Percentiles rank a stretch among this genome's conserved stretches.
These are phyloP conservation scores for Aegilops sharonensis DNA, from an alignment of 176 grass and related monocot species.

Conservation along the genomic window DNA sequence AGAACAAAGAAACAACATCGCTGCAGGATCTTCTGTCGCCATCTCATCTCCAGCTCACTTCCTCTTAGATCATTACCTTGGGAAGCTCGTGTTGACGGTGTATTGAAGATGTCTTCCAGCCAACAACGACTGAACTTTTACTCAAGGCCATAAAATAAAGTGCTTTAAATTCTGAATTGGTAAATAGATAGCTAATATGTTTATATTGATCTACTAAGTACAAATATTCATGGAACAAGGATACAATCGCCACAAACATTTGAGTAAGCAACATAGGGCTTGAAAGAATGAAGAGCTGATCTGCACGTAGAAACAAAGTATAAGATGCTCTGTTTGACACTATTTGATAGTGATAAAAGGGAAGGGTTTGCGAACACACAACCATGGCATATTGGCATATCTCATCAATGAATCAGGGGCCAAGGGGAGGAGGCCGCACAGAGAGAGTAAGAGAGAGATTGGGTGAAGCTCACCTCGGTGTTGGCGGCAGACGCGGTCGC, in stretches of 20 bases:
- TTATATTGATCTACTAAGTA: constrained; percentile 9
- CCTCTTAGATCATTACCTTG: constrained; percentile 57
- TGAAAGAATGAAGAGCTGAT: constrained; percentile 83
- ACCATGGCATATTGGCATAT: too few relatives aligned
- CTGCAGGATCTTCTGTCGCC: too few relatives aligned
- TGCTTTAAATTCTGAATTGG: constrained; percentile 11
- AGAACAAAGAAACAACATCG: too few relatives aligned
- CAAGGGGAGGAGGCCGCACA: too few relatives aligned
- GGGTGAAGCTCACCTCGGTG: too few relatives aligned
- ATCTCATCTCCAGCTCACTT: too few relatives aligned
- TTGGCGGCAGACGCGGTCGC: too few relatives aligned
- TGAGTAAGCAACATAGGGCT: constrained; percentile 70
- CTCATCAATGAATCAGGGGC: too few relatives aligned
- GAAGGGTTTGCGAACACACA: too few relatives aligned
- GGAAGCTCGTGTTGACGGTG: constrained; percentile 74
- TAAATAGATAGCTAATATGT: constrained; percentile 13
- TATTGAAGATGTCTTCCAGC: constrained; percentile 88
- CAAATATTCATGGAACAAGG: constrained; percentile 42
- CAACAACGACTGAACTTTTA: constrained; percentile 71
- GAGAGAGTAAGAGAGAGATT: too few relatives aligned
- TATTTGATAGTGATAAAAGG: too few relatives aligned
- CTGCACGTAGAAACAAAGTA: constrained; percentile 41
- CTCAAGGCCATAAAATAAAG: constrained; percentile 44
- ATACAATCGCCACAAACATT: constrained; percentile 92
- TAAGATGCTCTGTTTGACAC: too few relatives aligned